Evolutionary conservation across 805 yeast species (phyloP).

Genomic region (Yamadazyma olivae): DNA sequence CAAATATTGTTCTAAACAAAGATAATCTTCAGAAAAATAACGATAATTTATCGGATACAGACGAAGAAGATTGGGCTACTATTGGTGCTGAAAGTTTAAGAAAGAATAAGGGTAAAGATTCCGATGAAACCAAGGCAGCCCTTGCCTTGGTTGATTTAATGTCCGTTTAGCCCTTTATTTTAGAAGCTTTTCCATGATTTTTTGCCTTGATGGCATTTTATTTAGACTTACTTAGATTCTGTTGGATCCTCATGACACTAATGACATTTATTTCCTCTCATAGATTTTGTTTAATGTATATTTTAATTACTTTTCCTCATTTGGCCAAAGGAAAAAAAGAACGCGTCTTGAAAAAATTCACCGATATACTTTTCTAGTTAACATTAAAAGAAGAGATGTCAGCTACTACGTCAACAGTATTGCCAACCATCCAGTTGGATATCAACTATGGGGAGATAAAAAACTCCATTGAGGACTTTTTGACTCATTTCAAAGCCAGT

Average conservation of each 20-base stretch:
- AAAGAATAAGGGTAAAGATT: conserved; percentile 31
- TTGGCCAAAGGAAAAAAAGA: no score
- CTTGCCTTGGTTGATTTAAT: conserved; percentile 62
- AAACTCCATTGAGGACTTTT: conserved; percentile 58
- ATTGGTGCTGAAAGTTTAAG: conserved; percentile 77
- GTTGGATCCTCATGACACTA: conserved; percentile 3
- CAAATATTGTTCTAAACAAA: neutral
- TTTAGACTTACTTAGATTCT: no score
- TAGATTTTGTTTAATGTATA: neutral
- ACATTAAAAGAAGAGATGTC: no score
- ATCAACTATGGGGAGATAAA: conserved; percentile 70
- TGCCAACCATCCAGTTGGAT: conserved; percentile 67
- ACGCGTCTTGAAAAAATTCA: conserved; percentile 3
- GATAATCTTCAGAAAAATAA: neutral
- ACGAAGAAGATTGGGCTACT: conserved; percentile 95
- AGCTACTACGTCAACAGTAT: conserved; percentile 24
- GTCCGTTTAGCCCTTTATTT: no score
- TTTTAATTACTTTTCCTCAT: no score
- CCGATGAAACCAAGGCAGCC: conserved; percentile 45
- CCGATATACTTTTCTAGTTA: neutral
- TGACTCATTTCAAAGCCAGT: conserved; percentile 57
- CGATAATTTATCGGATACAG: conserved; percentile 60
- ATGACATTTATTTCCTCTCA: neutral
- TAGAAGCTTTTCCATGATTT: no score
- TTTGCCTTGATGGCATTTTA: no score